Conservation (phyloP, 306 rosid genomes). For the Lathyrus oleraceus region DNA sequence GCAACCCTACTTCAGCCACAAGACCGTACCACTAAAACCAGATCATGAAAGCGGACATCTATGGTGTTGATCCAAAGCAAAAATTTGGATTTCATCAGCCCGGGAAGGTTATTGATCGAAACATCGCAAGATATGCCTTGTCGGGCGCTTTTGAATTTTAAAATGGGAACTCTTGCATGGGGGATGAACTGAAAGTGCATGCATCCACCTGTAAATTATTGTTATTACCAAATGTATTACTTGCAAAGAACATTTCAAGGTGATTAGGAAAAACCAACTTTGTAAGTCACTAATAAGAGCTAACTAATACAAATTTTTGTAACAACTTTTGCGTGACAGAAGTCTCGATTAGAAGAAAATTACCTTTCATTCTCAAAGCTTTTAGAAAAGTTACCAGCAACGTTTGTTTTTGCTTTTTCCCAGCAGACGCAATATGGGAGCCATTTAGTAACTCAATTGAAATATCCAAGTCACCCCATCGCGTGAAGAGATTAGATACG, state of each 20-base stretch:
- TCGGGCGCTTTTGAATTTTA: conserved; percentile 57
- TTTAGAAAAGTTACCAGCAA: conserved; percentile 51
- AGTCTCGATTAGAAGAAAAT: conserved; percentile 36
- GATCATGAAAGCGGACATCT: conserved; percentile 75
- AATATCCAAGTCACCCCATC: conserved; percentile 92
- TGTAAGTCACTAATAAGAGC: conserved; percentile 20
- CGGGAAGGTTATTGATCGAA: conserved; percentile 78
- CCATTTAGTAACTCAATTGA: conserved; percentile 70
- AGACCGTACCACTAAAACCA: conserved; percentile 81
- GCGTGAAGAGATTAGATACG: conserved; percentile 73
- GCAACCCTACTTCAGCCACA: conserved; percentile 31
- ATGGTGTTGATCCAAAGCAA: conserved; percentile 69
- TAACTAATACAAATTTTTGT: conserved; percentile 6
- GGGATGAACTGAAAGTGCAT: conserved; percentile 48
- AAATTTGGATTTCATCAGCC: conserved; percentile 77
- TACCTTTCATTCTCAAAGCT: conserved; percentile 67
- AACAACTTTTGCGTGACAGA: conserved; percentile 17
- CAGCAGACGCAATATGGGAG: conserved; percentile 57
- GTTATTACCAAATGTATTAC: conserved; percentile 23
- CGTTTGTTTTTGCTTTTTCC: conserved; percentile 59
- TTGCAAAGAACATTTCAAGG: conserved; percentile 20
- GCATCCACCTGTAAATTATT: conserved; percentile 68
- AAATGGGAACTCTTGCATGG: conserved; percentile 82
- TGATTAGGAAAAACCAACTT: neutral
- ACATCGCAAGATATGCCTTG: conserved; percentile 79